These are phyloP conservation scores for Citrus maxima DNA, from an alignment of 345 rosid species.

Conservation along the genomic window DNA sequence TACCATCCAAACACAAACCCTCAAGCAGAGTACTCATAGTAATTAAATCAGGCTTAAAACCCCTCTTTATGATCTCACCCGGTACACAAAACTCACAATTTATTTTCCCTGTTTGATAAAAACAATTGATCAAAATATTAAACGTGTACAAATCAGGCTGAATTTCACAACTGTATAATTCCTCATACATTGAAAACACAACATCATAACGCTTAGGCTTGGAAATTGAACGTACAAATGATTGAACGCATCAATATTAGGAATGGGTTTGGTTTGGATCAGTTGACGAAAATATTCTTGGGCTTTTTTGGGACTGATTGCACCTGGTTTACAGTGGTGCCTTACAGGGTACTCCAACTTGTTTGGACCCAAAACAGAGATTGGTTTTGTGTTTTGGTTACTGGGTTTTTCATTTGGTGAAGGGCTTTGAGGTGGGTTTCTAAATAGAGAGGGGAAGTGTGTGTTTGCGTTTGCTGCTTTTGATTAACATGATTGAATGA, in stretches of 20 bases:
- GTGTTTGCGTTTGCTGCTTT: background rate
- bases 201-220: background rate
- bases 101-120: slow-evolving; percentile 3
- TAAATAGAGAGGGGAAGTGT: background rate
- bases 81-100: slow-evolving; percentile 20
- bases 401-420: background rate
- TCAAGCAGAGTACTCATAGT: slow-evolving; percentile 6
- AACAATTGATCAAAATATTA: slow-evolving; percentile 17
- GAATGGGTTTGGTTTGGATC: background rate
- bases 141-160: slow-evolving; percentile 13
- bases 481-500: background rate
- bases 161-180: slow-evolving; percentile 7
- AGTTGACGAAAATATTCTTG: slow-evolving; percentile 10
- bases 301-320: slow-evolving; percentile 10
- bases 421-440: background rate
- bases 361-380: background rate
- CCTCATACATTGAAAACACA: slow-evolving; percentile 7
- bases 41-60: slow-evolving; percentile 7
- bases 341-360: slow-evolving; percentile 15
- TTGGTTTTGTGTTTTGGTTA: background rate
- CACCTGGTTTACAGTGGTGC: slow-evolving; percentile 21
- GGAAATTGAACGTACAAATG: slow-evolving; percentile 7
- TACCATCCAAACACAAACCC: slow-evolving; percentile 12
- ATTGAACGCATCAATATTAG: slow-evolving; percentile 21
- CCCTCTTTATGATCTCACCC: slow-evolving; percentile 28